These are phyloP conservation scores for Fraxinus floribunda DNA, from an alignment of 305 asterid species.

Conservation along the genomic window DNA sequence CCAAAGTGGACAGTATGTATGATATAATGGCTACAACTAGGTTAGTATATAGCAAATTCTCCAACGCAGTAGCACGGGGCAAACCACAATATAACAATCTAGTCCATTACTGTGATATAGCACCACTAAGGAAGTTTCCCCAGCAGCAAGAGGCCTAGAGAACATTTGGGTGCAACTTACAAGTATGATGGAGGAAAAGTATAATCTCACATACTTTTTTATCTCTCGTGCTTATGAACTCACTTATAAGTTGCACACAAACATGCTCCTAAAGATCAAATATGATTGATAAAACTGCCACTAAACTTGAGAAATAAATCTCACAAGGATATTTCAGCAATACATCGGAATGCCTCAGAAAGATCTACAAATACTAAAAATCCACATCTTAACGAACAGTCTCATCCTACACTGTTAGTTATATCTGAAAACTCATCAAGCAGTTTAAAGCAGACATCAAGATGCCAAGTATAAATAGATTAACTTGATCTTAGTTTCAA, in stretches of 20 bases:
- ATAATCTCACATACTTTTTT: not conserved
- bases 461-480: not conserved
- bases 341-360: not conserved
- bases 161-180: not conserved
- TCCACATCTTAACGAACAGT: not conserved
- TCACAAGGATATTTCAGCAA: not conserved
- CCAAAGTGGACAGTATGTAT: not conserved
- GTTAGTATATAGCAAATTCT: not conserved
- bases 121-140: not conserved
- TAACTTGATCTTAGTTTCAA: not conserved
- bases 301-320: not conserved
- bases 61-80: not conserved
- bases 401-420: not conserved
- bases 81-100: not conserved
- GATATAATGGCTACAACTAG: not conserved
- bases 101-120: not conserved
- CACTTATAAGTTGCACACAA: not conserved
- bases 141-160: not conserved
- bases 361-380: not conserved
- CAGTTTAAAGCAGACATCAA: slow-evolving; percentile 5
- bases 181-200: not conserved
- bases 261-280: not conserved
- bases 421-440: not conserved
- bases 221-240: not conserved
- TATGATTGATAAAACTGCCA: not conserved